These are phyloP conservation scores for Vigna trinervia DNA, from an alignment of 306 rosid genomes.

Conservation along the genomic window DNA sequence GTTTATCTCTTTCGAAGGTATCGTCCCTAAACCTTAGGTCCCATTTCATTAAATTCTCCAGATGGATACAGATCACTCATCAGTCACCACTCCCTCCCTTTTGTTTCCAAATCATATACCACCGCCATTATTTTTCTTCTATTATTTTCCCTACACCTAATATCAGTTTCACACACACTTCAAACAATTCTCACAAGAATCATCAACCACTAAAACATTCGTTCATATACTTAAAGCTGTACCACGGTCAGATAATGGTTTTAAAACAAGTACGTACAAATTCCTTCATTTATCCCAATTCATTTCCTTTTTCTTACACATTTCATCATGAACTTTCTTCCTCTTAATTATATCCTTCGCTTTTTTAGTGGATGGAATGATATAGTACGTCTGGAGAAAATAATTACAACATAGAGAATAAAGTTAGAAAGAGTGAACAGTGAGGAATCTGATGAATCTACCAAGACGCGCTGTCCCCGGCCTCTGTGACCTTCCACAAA, in stretches of 20 bases:
- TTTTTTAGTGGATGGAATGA: constrained; percentile 20
- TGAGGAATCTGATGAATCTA: constrained; percentile 7
- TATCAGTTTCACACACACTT: neutral
- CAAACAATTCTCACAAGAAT: neutral
- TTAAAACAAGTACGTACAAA: neutral
- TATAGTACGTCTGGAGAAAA: neutral
- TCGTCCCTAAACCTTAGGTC: constrained; percentile 37
- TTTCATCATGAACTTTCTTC: constrained; percentile 4
- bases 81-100: constrained; percentile 14
- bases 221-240: no score
- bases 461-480: neutral
- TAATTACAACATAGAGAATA: constrained; percentile 17
- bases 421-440: neutral
- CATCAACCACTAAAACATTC: neutral
- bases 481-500: constrained; percentile 12
- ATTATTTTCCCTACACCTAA: neutral
- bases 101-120: neutral
- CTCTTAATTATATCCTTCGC: neutral
- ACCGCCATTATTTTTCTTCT: constrained; percentile 29
- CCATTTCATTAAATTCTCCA: constrained; percentile 61
- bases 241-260: no score
- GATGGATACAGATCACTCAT: constrained; percentile 53
- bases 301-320: neutral
- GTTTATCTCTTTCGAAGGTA: constrained; percentile 45
- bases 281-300: neutral